Evolutionary conservation across 768 basidiomycete species (phyloP).

Genomic region (Ephemerocybe angulata): DNA sequence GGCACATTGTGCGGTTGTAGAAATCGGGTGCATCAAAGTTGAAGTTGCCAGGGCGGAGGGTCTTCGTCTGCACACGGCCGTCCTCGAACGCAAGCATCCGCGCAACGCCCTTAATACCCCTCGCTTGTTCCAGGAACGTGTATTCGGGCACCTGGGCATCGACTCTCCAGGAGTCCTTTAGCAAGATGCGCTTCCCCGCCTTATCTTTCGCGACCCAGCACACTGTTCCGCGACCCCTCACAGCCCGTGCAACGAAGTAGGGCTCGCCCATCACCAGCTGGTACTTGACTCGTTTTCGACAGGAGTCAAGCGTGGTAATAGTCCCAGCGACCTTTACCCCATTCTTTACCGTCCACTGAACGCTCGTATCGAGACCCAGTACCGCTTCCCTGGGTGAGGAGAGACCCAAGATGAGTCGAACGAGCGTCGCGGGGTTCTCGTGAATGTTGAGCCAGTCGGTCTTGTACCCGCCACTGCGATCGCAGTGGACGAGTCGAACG

Average conservation of each 20-base stretch:
- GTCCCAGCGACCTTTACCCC: background rate
- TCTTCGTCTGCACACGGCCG: background rate
- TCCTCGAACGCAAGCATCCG: background rate
- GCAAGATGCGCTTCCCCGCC: background rate
- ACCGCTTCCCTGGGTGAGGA: background rate
- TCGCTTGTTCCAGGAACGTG: background rate
- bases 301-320: background rate
- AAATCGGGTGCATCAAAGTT: too few relatives aligned
- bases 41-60: background rate
- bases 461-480: background rate
- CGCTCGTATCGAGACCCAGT: background rate
- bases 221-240: background rate
- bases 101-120: background rate
- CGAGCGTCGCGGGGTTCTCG: background rate
- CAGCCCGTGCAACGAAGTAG: background rate
- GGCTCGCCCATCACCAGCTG: background rate
- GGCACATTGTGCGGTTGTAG: background rate
- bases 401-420: constrained; percentile 1
- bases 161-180: background rate
- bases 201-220: background rate
- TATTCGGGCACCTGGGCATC: background rate
- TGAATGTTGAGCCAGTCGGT: background rate
- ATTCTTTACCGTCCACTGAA: background rate
- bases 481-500: constrained; percentile 5
- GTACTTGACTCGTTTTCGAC: background rate